Evolutionary conservation across 2,329 filamentous ascomycete species (phyloP).

Genomic region (Fusarium hostae): DNA sequence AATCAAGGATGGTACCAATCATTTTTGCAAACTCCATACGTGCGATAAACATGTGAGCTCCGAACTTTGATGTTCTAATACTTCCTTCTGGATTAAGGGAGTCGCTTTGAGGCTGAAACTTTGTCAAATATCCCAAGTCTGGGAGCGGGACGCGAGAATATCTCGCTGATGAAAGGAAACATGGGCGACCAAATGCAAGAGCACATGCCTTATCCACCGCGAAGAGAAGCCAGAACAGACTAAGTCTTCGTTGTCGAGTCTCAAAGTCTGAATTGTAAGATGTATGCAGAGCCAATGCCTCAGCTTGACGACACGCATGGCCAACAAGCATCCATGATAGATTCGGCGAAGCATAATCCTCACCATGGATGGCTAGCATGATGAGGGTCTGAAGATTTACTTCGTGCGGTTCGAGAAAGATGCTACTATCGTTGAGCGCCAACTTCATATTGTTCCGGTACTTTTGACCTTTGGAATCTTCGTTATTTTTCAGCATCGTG

Average conservation of each 20-base stretch:
- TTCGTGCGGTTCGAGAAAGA: conserved; percentile 8
- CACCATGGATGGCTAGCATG: not conserved
- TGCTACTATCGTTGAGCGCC: conserved; percentile 12
- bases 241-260: not conserved
- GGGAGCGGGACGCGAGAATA: not conserved
- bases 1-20: not conserved
- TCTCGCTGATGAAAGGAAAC: not conserved
- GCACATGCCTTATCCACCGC: conserved; percentile 15
- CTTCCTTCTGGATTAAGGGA: rapidly evolving
- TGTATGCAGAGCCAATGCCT: not conserved
- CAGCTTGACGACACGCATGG: conserved; percentile 16
- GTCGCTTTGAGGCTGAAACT: not conserved
- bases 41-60: not conserved
- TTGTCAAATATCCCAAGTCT: not conserved
- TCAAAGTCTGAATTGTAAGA: not conserved
- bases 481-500: not conserved
- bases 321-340: conserved; percentile 19
- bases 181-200: conserved; percentile 10
- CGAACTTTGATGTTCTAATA: rapidly evolving
- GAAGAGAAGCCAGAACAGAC: conserved; percentile 18
- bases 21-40: not conserved
- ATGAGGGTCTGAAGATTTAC: conserved; percentile 6
- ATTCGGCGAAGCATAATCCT: conserved; percentile 16
- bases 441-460: conserved; percentile 2
- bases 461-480: not conserved